These are phyloP conservation scores for Thinopyrum elongatum DNA, from an alignment of 176 grass and related monocot genomes.

Conservation along the genomic window DNA sequence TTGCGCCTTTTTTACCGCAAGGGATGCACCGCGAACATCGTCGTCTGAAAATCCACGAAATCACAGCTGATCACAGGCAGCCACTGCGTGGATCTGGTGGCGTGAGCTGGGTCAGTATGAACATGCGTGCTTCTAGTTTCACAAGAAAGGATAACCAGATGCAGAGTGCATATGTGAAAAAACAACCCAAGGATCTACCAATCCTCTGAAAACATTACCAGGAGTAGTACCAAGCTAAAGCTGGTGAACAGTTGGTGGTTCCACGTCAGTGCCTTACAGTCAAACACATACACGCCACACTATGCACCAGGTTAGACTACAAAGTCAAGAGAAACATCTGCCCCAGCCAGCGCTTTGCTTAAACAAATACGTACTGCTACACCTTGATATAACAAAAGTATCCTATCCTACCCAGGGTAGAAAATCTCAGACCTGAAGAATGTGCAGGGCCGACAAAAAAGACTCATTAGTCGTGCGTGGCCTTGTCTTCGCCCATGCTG, in stretches of 20 bases:
- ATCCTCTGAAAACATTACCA: background rate
- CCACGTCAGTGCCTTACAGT: background rate
- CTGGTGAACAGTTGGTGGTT: background rate
- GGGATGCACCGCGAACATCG: no score
- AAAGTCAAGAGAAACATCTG: background rate
- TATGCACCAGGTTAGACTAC: background rate
- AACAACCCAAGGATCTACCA: background rate
- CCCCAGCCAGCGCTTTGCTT: background rate
- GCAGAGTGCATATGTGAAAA: background rate
- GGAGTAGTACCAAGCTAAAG: background rate
- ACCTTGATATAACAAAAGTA: constrained; percentile 13
- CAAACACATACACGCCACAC: background rate
- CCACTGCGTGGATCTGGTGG: no score
- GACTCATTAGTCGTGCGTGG: background rate
- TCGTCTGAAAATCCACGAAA: no score
- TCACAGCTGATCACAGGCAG: no score
- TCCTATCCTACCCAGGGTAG: background rate
- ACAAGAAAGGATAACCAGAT: background rate
- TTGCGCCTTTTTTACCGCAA: no score
- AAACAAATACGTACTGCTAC: background rate
- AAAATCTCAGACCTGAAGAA: background rate
- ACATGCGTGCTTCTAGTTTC: no score
- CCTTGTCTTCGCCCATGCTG: background rate
- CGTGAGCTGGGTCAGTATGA: no score
- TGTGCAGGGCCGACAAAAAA: constrained; percentile 23